Evolutionary conservation across 345 rosid genomes (phyloP).

Genomic region (Boechera retrofracta): DNA sequence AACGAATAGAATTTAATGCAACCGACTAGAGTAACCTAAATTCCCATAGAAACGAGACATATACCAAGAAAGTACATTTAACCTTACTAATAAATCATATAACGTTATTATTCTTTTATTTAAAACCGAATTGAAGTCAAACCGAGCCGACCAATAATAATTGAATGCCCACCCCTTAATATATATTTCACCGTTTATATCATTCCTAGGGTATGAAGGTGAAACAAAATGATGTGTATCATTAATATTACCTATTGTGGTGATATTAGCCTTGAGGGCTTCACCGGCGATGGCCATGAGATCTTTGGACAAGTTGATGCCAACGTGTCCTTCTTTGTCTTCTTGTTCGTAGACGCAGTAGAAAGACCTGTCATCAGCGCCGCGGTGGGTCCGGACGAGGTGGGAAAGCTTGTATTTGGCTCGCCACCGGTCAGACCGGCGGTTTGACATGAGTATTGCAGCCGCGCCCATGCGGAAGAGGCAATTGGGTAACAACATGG

Average conservation of each 20-base stretch:
- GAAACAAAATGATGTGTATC: not conserved
- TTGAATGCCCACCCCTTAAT: slow-evolving; percentile 2
- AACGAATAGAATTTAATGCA: slow-evolving; percentile 15
- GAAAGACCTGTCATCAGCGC: slow-evolving; percentile 72
- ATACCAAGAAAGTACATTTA: not conserved
- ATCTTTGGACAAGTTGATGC: slow-evolving; percentile 69
- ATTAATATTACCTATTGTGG: slow-evolving; percentile 57
- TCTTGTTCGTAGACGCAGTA: slow-evolving; percentile 73
- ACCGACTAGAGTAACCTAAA: slow-evolving; percentile 8
- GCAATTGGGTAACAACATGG: slow-evolving; percentile 83
- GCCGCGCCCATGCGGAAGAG: slow-evolving; percentile 88
- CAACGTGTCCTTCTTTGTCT: slow-evolving; percentile 69
- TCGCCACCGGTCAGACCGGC: slow-evolving; percentile 56
- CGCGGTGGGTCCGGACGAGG: slow-evolving; percentile 81
- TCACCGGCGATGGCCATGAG: slow-evolving; percentile 88
- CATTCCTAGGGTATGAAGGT: slow-evolving; percentile 17
- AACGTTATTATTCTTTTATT: not conserved
- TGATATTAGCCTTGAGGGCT: slow-evolving; percentile 77
- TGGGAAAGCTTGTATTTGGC: slow-evolving; percentile 76
- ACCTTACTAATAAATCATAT: not conserved
- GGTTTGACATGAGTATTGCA: slow-evolving; percentile 70
- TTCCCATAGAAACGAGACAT: not conserved
- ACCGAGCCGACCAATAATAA: not conserved
- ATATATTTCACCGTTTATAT: slow-evolving; percentile 2
- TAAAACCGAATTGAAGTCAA: not conserved